Base-by-base conservation (phyloP, 1,284 basidiomycete genomes). In the Ustilago crameri region DNA sequence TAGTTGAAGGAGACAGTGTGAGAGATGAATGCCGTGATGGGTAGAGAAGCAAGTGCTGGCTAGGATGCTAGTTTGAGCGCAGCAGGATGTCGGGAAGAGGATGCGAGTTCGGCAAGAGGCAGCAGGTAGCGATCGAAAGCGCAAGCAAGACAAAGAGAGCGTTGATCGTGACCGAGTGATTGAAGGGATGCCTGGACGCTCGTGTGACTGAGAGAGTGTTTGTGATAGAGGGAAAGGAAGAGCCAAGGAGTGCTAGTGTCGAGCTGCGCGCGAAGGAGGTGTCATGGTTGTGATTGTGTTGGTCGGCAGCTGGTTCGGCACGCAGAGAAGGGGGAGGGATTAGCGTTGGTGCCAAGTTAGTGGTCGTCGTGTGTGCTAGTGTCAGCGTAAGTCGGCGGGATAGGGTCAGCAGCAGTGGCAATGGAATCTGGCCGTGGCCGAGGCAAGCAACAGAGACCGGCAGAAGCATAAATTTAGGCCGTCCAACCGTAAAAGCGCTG, bases 381-480 rank as follows among this genome's bases (percentile, higher is more conserved):
- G n/a, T n/a, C n/a, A n/a, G n/a, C n/a, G n/a, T n/a, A n/a, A n/a
- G n/a, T n/a, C n/a, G n/a, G n/a, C n/a, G n/a, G n/a, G n/a, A n/a
- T n/a, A n/a, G n/a, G n/a, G n/a, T n/a, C n/a, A n/a, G n/a, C n/a
- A n/a, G n/a, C n/a, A n/a, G n/a, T n/a, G n/a, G n/a, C n/a, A n/a
- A n/a, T n/a, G n/a, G n/a, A n/a, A n/a, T n/a, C n/a, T 18, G 38
- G 38, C 17, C 20, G 3, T n/a, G 9, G 17, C 9, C 32, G 15
- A 34, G 32, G 32, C 32, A 8, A 34, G 15, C 8, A 15, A 34
- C 15, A 40, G 38, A 40, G 38, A 40, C 42, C 49, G 49, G 49
- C 49, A 51, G 32, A 51, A 20, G 35, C 40, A 51, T 51, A 27
- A 51, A 42, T 30, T 41, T 41, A 22, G 8, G 49, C 37, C 18